A percentile compares a stretch with the other conserved stretches of the same genome.
Conservation (phyloP, 148 eudicot species). For the Heliamphora exappendiculata region DNA sequence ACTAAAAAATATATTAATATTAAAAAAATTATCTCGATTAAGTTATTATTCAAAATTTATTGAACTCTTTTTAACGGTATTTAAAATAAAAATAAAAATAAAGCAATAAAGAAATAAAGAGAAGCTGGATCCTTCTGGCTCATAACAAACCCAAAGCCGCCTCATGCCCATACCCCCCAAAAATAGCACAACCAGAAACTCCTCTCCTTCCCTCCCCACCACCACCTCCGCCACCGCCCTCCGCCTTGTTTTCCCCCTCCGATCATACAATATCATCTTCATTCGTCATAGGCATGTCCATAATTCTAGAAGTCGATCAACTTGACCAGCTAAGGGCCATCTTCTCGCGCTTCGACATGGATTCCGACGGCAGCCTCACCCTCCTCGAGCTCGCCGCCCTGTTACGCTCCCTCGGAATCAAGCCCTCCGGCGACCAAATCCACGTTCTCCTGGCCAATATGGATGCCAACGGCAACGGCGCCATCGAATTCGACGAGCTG, state of each 20-base stretch:
- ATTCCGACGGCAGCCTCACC: conserved; percentile 45
- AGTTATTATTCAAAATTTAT: too few relatives aligned
- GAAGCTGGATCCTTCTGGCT: neutral
- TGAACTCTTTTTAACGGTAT: too few relatives aligned
- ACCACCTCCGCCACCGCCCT: neutral
- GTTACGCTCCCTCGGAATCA: conserved; percentile 39
- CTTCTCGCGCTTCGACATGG: conserved; percentile 47
- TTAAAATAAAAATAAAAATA: too few relatives aligned
- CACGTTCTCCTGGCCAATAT: conserved; percentile 21
- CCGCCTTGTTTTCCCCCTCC: neutral
- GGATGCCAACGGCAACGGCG: conserved; percentile 39
- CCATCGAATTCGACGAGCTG: conserved; percentile 37
- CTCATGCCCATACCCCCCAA: neutral
- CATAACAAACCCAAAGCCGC: neutral
- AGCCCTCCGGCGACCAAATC: conserved; percentile 33
- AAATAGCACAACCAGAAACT: neutral
- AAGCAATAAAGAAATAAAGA: too few relatives aligned
- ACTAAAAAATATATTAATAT: too few relatives aligned
- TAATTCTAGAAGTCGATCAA: conserved; percentile 14
- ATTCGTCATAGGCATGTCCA: neutral
- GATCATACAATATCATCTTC: too few relatives aligned
- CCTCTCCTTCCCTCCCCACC: neutral
- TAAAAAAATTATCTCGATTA: too few relatives aligned
- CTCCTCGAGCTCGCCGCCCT: conserved; percentile 45
- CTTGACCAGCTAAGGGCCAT: conserved; percentile 26